These are phyloP conservation scores for Sarcodon sp. DNA, from an alignment of 768 basidiomycete genomes.

Conservation along the genomic window DNA sequence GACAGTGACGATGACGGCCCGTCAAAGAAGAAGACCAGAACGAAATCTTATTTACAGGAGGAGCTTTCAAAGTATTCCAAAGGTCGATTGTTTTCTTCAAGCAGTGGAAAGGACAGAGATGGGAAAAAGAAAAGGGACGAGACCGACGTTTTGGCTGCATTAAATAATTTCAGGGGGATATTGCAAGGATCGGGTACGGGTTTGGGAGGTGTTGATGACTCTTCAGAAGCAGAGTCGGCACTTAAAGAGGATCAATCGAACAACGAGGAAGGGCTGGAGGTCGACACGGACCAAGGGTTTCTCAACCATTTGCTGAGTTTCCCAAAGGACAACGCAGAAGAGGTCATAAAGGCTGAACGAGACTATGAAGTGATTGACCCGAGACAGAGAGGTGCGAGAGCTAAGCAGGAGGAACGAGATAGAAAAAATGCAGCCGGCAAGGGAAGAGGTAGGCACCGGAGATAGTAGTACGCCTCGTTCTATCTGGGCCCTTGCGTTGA, in stretches of 20 bases:
- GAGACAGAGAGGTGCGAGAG: conserved; percentile 54
- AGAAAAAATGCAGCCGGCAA: conserved; percentile 28
- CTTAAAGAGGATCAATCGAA: conserved; percentile 10
- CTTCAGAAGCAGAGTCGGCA: conserved; percentile 5
- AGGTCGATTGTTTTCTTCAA: conserved; percentile 17
- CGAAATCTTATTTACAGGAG: conserved; percentile 65
- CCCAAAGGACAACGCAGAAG: conserved; percentile 69
- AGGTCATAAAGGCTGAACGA: conserved; percentile 62
- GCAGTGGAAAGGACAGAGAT: conserved; percentile 34
- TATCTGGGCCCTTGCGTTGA: not conserved
- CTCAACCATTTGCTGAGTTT: conserved; percentile 61
- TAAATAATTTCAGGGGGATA: conserved; percentile 62
- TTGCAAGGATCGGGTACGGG: conserved; percentile 27
- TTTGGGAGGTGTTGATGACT: conserved; percentile 12
- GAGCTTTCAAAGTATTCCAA: conserved; percentile 76
- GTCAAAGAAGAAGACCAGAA: conserved; percentile 46
- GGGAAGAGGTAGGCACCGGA: conserved; percentile 14
- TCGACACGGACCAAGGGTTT: conserved; percentile 69
- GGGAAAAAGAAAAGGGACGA: conserved; percentile 53
- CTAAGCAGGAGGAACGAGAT: conserved; percentile 69
- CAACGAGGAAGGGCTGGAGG: conserved; percentile 38
- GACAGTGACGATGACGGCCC: conserved; percentile 55
- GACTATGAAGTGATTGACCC: conserved; percentile 91
- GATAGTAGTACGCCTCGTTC: conserved; percentile 5
- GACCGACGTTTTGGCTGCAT: conserved; percentile 50